Evolutionary conservation across 106 monocot species (phyloP).

Genomic region (Apostasia ramifera): DNA sequence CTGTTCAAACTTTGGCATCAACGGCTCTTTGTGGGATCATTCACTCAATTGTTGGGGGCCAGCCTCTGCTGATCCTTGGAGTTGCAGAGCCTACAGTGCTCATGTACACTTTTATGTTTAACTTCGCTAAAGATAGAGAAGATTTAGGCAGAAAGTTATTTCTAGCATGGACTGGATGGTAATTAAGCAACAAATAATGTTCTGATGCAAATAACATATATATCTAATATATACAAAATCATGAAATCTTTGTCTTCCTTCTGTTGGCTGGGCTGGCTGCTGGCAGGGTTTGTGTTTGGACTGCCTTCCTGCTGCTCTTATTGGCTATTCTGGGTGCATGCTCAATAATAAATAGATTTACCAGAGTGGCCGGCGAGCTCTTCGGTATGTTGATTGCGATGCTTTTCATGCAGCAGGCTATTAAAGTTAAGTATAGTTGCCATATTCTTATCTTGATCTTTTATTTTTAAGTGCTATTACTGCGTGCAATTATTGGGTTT

Average conservation of each 20-base stretch:
- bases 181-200: neutral
- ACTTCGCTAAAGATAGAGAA: constrained; percentile 57
- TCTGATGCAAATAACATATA: too few relatives aligned
- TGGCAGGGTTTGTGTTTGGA: constrained; percentile 64
- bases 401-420: constrained; percentile 76
- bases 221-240: neutral
- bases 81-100: constrained; percentile 87
- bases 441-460: neutral
- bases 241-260: neutral
- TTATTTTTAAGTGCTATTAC: neutral
- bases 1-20: constrained; percentile 80
- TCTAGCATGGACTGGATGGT: constrained; percentile 89
- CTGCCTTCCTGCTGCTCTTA: constrained; percentile 47
- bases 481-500: neutral
- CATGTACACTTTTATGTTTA: constrained; percentile 91
- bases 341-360: constrained; percentile 69
- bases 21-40: constrained; percentile 74
- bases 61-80: constrained; percentile 73
- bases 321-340: constrained; percentile 63
- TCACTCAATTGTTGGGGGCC: constrained; percentile 77
- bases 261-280: neutral
- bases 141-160: constrained; percentile 68
- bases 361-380: constrained; percentile 59
- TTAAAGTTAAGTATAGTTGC: constrained; percentile 25
- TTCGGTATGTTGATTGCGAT: constrained; percentile 67